Base-by-base conservation (phyloP, 2,329 filamentous ascomycete species). In the Colletotrichum tofieldiae region DNA sequence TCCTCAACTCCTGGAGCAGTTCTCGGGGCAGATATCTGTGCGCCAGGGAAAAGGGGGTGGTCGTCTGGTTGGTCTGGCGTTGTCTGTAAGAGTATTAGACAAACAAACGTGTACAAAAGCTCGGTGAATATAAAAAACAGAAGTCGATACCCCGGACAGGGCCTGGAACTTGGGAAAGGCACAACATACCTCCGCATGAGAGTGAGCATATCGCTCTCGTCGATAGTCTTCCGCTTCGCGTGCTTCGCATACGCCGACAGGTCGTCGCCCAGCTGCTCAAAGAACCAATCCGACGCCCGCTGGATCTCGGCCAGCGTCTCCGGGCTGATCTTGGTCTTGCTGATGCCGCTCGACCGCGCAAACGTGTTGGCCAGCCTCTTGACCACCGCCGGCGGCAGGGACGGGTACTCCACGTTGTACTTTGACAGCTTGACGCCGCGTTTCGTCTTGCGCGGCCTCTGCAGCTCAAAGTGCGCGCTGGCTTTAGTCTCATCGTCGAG, bases 201-300 rank as follows among this genome's bases (percentile, higher is more conserved):
- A 71, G 93, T 91, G 67, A 94, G 85, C 77, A 97, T 91, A 80
- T 98, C 95, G 76, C 89, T 93, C 80, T 96, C 94, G 77, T 97
- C 93, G 76, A 98, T 94, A 3, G 91, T 94, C 81, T 93, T 96
- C 41, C 95, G 90, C 41, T 93, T 92, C 6, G 93, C 94, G 81
- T 98, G 95, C 73, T 90, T 87, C 23, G 95, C 93, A 80, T 95
- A 98, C 2, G 91, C 92, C 16, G 90, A 89, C 66, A 98, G 83
- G 78, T 97, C 94, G 72, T 95, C 93, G 59, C 93, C 91, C 2
- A 93, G 85, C 81, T 98, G 95, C 82, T 97, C 94, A 80, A 98
- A 97, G 81, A 95, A 98, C 93, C 94, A 96, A 73, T 97, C 94
- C 3, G 93, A 93, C 0, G 94, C 94, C 79, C 94, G 92, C 77